These are phyloP conservation scores for Cryptococcus sp. DNA, from an alignment of 1,284 basidiomycete genomes.

Conservation along the genomic window DNA sequence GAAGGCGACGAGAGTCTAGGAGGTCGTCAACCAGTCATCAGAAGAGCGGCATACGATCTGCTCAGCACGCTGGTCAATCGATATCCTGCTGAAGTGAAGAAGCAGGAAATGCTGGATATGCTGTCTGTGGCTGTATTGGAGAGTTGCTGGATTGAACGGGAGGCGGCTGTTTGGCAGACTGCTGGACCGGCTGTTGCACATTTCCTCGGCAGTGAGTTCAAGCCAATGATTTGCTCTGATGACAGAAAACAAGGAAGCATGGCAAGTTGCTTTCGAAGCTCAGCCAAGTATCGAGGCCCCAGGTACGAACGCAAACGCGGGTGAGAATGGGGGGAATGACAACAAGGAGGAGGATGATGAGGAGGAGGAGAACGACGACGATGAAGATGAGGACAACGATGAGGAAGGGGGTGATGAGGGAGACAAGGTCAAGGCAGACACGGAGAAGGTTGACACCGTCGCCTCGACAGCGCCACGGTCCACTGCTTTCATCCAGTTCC, in stretches of 20 bases:
- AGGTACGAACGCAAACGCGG: too few species aligned
- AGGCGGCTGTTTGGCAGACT: slow-evolving; percentile 59
- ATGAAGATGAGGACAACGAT: slow-evolving; percentile 35
- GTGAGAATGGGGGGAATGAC: too few species aligned
- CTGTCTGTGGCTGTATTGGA: slow-evolving; percentile 62
- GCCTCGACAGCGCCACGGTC: slow-evolving; percentile 1
- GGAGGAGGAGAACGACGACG: slow-evolving; percentile 29
- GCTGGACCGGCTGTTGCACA: slow-evolving; percentile 68
- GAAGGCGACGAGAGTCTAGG: slow-evolving; percentile 10
- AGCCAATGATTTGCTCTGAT: not conserved
- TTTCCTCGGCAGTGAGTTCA: slow-evolving; percentile 64
- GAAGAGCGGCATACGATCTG: slow-evolving; percentile 38
- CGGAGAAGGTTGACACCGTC: slow-evolving; percentile 10
- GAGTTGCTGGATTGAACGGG: slow-evolving; percentile 72
- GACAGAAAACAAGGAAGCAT: slow-evolving; percentile 60
- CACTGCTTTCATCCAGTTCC: slow-evolving; percentile 56
- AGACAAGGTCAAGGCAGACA: slow-evolving; percentile 12
- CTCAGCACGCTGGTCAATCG: slow-evolving; percentile 27
- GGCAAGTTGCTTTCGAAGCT: too few species aligned
- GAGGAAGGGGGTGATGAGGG: slow-evolving; percentile 15
- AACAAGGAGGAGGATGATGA: too few species aligned
- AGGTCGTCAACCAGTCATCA: slow-evolving; percentile 33
- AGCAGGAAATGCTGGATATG: slow-evolving; percentile 34
- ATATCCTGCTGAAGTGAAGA: slow-evolving; percentile 24
- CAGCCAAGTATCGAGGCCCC: too few species aligned